phyloP scores from a whole-genome alignment of 176 grass and related monocot species.

The Lolium perenne region DNA sequence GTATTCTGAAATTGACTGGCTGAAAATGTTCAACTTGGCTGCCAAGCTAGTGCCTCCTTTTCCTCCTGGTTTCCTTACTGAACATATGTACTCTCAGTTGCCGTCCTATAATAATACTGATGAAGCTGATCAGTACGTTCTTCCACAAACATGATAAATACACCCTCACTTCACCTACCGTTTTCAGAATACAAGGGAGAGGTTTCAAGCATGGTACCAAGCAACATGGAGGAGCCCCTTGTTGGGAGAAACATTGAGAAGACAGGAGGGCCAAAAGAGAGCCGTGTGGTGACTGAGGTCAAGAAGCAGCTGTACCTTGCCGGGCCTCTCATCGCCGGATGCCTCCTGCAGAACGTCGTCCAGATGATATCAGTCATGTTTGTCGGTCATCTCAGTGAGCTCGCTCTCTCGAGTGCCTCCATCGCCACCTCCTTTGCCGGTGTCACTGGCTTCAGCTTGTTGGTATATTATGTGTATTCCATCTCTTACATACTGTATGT shows the following conservation, averaged over 20 bases:
- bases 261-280: not conserved
- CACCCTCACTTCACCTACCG: not conserved
- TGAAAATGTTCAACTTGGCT: slow-evolving; percentile 31
- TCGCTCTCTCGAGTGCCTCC: slow-evolving; percentile 57
- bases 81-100: not conserved
- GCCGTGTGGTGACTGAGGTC: slow-evolving; percentile 27
- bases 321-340: slow-evolving; percentile 47
- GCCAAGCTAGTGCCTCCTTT: slow-evolving; percentile 33
- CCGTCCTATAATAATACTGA: not conserved
- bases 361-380: slow-evolving; percentile 63
- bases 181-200: slow-evolving; percentile 16
- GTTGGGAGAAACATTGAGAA: slow-evolving; percentile 28
- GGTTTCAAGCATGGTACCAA: not conserved
- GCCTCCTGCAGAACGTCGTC: slow-evolving; percentile 52
- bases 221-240: slow-evolving; percentile 46
- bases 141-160: slow-evolving; percentile 11
- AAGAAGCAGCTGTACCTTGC: slow-evolving; percentile 52
- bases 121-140: not conserved
- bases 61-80: slow-evolving; percentile 21
- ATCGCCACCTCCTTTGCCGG: slow-evolving; percentile 55
- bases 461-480: slow-evolving; percentile 30
- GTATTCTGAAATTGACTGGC: not conserved
- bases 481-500: slow-evolving; percentile 9
- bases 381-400: slow-evolving; percentile 55
- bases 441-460: slow-evolving; percentile 57